Conservation (phyloP, 805 yeast genomes). For the Pichia eremophila region DNA sequence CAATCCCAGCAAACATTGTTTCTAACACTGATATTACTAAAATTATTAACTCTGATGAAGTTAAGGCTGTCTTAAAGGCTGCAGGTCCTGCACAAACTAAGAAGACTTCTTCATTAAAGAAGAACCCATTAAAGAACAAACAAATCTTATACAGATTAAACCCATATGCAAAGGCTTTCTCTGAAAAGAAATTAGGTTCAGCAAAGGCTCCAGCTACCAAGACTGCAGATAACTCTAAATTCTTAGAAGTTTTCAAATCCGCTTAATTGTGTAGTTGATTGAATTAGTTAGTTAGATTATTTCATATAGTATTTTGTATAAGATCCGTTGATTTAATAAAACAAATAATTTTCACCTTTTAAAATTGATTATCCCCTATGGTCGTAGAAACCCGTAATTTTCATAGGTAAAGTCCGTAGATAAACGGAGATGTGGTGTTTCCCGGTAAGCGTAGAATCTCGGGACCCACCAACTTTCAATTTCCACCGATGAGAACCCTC, state of each 20-base stretch:
- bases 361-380: too few species aligned
- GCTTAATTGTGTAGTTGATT: slow-evolving; percentile 28
- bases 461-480: too few species aligned
- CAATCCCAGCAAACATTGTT: slow-evolving; percentile 91
- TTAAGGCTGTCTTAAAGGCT: slow-evolving; percentile 94
- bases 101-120: slow-evolving; percentile 94
- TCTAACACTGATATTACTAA: slow-evolving; percentile 94
- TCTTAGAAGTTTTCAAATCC: slow-evolving; percentile 58
- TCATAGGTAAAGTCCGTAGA: too few species aligned
- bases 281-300: too few species aligned
- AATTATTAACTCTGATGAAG: slow-evolving; percentile 97
- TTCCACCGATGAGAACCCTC: too few species aligned
- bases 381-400: too few species aligned
- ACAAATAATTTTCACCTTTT: too few species aligned
- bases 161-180: slow-evolving; percentile 98
- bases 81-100: slow-evolving; percentile 91
- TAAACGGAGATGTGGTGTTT: too few species aligned
- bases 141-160: slow-evolving; percentile 95
- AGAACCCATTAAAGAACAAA: slow-evolving; percentile 99
- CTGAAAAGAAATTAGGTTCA: slow-evolving; percentile 86
- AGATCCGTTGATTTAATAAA: too few species aligned
- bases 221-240: slow-evolving; percentile 61
- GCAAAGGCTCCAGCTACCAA: slow-evolving; percentile 51
- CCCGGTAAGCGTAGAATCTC: too few species aligned
- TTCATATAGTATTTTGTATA: too few species aligned